Conservation (phyloP, 164 flowering plant species). For the Nelumbo lutea region DNA sequence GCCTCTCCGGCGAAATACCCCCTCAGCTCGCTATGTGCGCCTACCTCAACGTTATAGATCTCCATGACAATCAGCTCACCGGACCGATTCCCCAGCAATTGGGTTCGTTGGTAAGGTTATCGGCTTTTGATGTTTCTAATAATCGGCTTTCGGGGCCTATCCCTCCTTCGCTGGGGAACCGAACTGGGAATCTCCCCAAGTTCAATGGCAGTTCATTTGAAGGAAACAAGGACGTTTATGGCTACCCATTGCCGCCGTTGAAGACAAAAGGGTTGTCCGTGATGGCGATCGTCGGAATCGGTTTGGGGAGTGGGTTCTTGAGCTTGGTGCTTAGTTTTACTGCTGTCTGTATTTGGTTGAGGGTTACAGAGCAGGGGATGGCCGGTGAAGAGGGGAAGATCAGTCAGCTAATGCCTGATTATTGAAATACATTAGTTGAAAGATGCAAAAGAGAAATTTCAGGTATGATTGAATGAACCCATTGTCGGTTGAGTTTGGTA, state of each 20-base stretch:
- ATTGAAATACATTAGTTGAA: constrained; percentile 26
- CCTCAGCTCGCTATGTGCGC: constrained; percentile 67
- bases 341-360: constrained; percentile 88
- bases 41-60: constrained; percentile 86
- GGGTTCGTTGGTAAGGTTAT: constrained; percentile 57
- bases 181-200: constrained; percentile 51
- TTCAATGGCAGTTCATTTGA: constrained; percentile 69
- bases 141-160: constrained; percentile 68
- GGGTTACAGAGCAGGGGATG: constrained; percentile 63
- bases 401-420: constrained; percentile 80
- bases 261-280: constrained; percentile 57
- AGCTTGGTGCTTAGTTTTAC: constrained; percentile 84
- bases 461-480: constrained; percentile 1
- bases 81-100: constrained; percentile 75
- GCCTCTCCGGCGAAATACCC: constrained; percentile 63
- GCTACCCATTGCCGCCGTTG: constrained; percentile 66
- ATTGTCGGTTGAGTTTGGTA: too few species aligned
- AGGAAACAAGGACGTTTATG: constrained; percentile 80
- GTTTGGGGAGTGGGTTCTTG: constrained; percentile 82
- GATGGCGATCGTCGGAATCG: constrained; percentile 88
- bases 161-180: constrained; percentile 57
- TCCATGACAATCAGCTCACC: constrained; percentile 57
- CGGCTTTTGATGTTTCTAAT: constrained; percentile 70
- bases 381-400: constrained; percentile 64
- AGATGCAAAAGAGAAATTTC: background rate